Evolutionary conservation across 352 stramenopile genomes (phyloP).

Genomic region (Phytophthora sp.): DNA sequence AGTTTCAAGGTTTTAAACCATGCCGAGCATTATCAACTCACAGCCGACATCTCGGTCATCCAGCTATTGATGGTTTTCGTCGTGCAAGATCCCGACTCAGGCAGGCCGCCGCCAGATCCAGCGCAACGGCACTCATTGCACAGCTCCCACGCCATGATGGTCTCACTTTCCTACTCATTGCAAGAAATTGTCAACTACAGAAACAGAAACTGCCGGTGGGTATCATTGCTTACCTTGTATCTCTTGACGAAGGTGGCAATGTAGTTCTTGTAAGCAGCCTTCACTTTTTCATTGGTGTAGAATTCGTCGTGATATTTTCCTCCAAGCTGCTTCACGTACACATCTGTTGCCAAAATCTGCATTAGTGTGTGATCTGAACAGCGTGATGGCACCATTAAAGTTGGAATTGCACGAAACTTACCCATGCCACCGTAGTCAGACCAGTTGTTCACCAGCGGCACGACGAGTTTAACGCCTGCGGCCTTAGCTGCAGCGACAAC

Average conservation of each 20-base stretch:
- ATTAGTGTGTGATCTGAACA: background rate
- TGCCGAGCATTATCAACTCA: background rate
- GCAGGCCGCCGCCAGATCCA: constrained; percentile 6
- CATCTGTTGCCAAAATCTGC: constrained; percentile 2
- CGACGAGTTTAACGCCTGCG: constrained; percentile 40
- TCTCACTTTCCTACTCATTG: constrained; percentile 34
- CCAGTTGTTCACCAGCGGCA: constrained; percentile 46
- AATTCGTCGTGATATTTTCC: constrained; percentile 42
- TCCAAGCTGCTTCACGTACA: constrained; percentile 37
- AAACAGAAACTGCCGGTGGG: too few relatives aligned
- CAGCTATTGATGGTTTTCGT: constrained; percentile 13
- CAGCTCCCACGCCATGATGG: constrained; percentile 35
- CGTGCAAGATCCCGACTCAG: constrained; percentile 12
- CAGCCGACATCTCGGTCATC: constrained; percentile 19
- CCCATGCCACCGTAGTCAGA: constrained; percentile 42
- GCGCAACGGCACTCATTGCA: constrained; percentile 37
- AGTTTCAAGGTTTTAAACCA: background rate
- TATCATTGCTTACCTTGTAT: constrained; percentile 24
- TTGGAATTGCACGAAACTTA: too few relatives aligned
- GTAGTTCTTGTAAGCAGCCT: constrained; percentile 39
- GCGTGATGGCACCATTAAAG: background rate
- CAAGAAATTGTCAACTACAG: too few relatives aligned
- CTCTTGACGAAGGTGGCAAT: constrained; percentile 31
- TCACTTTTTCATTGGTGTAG: constrained; percentile 37
- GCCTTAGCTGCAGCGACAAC: constrained; percentile 37